Conservation (phyloP, 345 rosid genomes). For the Turnera subulata region DNA sequence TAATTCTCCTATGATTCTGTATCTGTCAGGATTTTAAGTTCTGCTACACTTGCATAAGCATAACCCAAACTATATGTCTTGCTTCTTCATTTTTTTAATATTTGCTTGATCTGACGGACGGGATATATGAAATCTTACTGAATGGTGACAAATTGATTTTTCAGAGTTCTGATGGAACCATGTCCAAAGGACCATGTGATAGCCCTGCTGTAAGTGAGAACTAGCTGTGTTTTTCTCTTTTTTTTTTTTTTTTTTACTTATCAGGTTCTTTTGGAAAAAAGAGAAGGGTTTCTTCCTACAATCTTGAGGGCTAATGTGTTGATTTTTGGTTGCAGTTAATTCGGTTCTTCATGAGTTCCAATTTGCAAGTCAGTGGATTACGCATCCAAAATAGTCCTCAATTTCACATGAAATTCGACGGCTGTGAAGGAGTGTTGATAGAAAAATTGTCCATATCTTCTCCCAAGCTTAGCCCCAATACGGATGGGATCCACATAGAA, state of each 20-base stretch:
- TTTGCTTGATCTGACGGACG: too few species aligned
- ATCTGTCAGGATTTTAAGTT: not conserved
- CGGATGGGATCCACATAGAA: constrained; percentile 84
- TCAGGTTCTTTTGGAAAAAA: too few species aligned
- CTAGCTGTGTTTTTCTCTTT: too few species aligned
- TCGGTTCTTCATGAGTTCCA: constrained; percentile 94
- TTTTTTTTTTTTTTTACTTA: too few species aligned
- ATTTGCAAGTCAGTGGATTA: constrained; percentile 59
- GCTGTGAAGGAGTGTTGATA: constrained; percentile 77
- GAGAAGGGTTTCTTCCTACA: not conserved
- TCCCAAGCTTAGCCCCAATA: constrained; percentile 93
- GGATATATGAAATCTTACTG: too few species aligned
- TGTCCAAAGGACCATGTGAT: constrained; percentile 61
- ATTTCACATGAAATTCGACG: constrained; percentile 93
- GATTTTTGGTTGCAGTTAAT: constrained; percentile 48
- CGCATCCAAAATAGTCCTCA: constrained; percentile 90
- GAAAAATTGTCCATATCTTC: constrained; percentile 62
- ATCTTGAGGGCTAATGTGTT: not conserved
- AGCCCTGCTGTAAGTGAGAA: constrained; percentile 74
- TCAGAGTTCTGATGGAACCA: constrained; percentile 70
- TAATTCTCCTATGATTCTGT: constrained; percentile 16
- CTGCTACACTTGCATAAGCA: not conserved
- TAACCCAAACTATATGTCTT: too few species aligned
- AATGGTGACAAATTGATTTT: constrained; percentile 10
- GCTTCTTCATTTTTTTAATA: too few species aligned